These are phyloP conservation scores for Anthoceros angustus DNA, from an alignment of 225 moss, liverwort and hornwort genomes.

Conservation along the genomic window DNA sequence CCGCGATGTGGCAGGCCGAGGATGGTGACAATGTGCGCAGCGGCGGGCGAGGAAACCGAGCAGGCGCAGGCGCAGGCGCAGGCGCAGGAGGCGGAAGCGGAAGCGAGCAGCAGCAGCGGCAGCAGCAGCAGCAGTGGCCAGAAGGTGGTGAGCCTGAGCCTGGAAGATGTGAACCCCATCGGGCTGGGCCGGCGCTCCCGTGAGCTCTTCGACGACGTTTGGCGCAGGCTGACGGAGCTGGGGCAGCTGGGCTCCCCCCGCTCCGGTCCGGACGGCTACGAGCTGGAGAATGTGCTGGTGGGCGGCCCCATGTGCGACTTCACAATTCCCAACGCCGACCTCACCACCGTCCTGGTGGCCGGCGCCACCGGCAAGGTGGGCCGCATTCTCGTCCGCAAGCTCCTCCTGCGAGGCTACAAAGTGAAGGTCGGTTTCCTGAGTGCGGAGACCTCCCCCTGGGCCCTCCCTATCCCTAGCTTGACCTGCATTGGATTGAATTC, in stretches of 20 bases:
- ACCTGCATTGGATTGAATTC: not conserved
- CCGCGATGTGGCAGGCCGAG: not conserved
- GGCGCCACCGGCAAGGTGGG: conserved; percentile 81
- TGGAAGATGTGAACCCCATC: conserved; percentile 87
- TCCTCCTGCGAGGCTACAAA: conserved; percentile 84
- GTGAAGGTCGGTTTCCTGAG: conserved; percentile 49
- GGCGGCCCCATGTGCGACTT: conserved; percentile 91
- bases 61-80: not conserved
- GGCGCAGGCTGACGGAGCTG: conserved; percentile 64
- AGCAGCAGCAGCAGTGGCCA: not conserved
- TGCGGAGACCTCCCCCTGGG: too few species aligned
- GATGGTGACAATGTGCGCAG: not conserved
- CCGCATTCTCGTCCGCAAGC: conserved; percentile 70
- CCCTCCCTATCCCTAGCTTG: too few species aligned
- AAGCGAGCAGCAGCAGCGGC: too few species aligned
- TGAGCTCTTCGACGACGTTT: conserved; percentile 66
- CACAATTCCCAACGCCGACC: conserved; percentile 69
- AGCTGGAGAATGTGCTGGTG: conserved; percentile 33
- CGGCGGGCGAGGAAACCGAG: not conserved
- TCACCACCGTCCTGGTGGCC: conserved; percentile 77
- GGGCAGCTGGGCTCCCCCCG: conserved; percentile 56
- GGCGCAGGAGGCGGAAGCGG: too few species aligned
- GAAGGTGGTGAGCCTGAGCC: not conserved
- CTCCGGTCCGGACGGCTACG: conserved; percentile 51
- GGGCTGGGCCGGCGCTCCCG: conserved; percentile 63